These are phyloP conservation scores for Periconia digitata DNA, from an alignment of 2,329 filamentous ascomycete species.

Conservation along the genomic window DNA sequence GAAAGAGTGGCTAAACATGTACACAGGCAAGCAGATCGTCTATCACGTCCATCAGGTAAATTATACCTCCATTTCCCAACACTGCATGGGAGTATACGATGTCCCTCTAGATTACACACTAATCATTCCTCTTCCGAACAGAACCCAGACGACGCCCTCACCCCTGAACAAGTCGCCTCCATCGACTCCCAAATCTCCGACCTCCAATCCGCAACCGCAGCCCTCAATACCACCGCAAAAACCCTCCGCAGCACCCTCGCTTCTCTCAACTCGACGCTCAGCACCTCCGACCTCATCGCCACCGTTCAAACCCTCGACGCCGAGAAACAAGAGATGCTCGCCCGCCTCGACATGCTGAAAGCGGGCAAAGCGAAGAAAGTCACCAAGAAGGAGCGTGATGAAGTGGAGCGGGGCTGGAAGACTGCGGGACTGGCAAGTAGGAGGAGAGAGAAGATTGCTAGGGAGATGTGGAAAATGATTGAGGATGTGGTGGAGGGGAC, in stretches of 20 bases:
- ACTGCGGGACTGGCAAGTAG: slow-evolving; percentile 44
- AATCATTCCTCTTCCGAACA: slow-evolving; percentile 36
- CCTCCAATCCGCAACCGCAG: slow-evolving; percentile 49
- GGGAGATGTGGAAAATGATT: slow-evolving; percentile 54
- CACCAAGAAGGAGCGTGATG: slow-evolving; percentile 50
- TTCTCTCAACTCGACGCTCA: slow-evolving; percentile 51
- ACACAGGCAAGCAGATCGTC: slow-evolving; percentile 61
- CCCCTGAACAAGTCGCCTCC: slow-evolving; percentile 51
- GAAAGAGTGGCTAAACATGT: slow-evolving; percentile 4
- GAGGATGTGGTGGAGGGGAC: slow-evolving; percentile 51
- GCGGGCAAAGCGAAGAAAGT: slow-evolving; percentile 49
- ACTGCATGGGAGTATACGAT: neutral
- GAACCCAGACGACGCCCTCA: slow-evolving; percentile 52
- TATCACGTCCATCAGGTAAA: slow-evolving; percentile 58
- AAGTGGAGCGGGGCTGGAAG: slow-evolving; percentile 50
- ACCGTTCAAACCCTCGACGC: slow-evolving; percentile 47
- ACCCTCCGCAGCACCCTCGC: slow-evolving; percentile 51
- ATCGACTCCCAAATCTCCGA: slow-evolving; percentile 53
- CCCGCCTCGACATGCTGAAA: slow-evolving; percentile 46
- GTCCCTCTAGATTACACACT: no score
- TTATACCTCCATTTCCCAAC: neutral
- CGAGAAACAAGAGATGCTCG: slow-evolving; percentile 47
- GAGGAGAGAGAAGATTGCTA: slow-evolving; percentile 52
- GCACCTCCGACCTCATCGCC: slow-evolving; percentile 53
- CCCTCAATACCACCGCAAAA: slow-evolving; percentile 52